Percentiles rank a stretch among this genome's conserved stretches.
Evolutionary conservation across 495 filamentous ascomycete species (phyloP).

Genomic region (Sabuloglossum arenarium): DNA sequence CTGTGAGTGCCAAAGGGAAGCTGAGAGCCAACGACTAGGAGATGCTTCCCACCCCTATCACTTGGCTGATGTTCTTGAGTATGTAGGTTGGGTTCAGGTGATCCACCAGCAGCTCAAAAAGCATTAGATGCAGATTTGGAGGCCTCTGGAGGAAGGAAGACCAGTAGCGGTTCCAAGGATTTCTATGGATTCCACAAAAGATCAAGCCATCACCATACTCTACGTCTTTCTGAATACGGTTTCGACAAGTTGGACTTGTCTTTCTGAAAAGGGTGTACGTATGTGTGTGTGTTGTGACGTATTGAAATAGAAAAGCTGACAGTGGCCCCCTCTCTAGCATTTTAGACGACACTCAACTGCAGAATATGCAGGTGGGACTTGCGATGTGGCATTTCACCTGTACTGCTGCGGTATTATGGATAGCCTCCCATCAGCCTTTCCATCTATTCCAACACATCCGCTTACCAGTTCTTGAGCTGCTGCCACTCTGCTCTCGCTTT

Average conservation of each 20-base stretch:
- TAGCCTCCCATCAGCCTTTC: constrained; percentile 16
- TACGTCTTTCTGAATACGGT: not conserved
- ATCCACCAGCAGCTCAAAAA: no score
- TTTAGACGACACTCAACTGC: constrained; percentile 12
- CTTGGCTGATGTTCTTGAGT: no score
- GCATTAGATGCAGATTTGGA: no score
- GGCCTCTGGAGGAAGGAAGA: no score
- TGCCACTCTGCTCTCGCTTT: constrained; percentile 20
- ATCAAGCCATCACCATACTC: not conserved
- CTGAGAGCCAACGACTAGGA: no score
- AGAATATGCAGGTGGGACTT: constrained; percentile 11
- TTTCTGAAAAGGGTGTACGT: not conserved
- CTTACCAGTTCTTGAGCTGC: constrained; percentile 17
- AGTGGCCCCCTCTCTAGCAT: constrained; percentile 7
- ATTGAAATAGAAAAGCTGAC: not conserved
- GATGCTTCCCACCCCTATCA: no score
- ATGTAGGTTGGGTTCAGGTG: no score
- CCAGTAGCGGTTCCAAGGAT: no score
- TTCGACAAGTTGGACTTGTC: not conserved
- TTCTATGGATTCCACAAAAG: no score
- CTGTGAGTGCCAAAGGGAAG: no score
- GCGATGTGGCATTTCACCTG: constrained; percentile 23
- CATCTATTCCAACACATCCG: constrained; percentile 18
- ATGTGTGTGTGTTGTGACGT: not conserved
- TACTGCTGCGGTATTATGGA: constrained; percentile 16